Evolutionary conservation across 768 basidiomycete species (phyloP), one percentile per base, ranked within the genome.

Genomic region (Gyrodon lividus): DNA sequence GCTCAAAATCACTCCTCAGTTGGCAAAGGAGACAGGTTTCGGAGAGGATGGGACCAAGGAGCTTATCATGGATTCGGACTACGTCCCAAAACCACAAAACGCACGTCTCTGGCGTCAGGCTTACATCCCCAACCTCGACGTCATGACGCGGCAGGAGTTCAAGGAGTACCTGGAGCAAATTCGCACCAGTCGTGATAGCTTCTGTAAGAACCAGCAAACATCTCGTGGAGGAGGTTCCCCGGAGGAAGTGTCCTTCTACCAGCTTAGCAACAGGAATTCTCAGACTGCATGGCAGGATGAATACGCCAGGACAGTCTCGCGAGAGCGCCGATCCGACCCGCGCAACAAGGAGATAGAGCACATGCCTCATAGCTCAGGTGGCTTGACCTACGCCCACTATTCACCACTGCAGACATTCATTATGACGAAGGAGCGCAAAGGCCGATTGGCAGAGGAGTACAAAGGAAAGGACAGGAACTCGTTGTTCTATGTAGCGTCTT

Each of bases 101-200:
- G 48, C 63, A 16, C 50, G 56, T 16, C 46, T 43, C 4, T 64
- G 55, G 60, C 68, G 67, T 16, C 49, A 46, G 20, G 40, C 58
- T 13, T 69, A 75, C 60, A 66, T 74, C 6, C 76, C 72, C 1
- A 89, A 88, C 61, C 68, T 85, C 56, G 61, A 79, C 20, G 74
- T 78, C 31, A 91, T 92, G 87, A 67, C 76, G 13, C 74, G 74
- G 6, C 63, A 61, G 37, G 70, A 84, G 59, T 90, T 90, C 71
- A 59, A 74, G 42, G 67, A 70, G 8, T 87, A 89, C 65, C 69
- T 91, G 37, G 58, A 70, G n/a, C 76, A 77, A 49, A 69, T 90
- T 42, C 81, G 88, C 26, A 55, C 70, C 16, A 61, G 78, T 46
- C 78, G 89, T 3, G 76, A 80, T 2, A 63, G 72, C 4, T 92